A percentile compares a stretch with the other conserved stretches of the same genome.
These are phyloP conservation scores for Syzygium malaccense DNA, from an alignment of 441 rosid species.

Conservation along the genomic window DNA sequence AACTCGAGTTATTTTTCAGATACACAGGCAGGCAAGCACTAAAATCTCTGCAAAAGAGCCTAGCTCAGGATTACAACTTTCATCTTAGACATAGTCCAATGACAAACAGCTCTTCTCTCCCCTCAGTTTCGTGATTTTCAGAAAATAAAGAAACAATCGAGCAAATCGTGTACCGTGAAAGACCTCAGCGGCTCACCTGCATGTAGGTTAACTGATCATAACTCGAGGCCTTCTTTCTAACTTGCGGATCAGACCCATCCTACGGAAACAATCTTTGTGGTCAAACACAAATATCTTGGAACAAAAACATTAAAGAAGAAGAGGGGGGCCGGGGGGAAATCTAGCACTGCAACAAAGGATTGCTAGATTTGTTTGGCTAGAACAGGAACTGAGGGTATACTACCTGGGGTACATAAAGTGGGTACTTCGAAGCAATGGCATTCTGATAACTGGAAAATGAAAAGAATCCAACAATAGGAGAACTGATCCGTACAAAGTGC, in stretches of 20 bases:
- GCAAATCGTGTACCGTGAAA: background rate
- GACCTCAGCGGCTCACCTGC: conserved; percentile 37
- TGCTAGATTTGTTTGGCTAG: background rate
- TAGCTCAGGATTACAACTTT: background rate
- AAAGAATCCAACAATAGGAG: conserved; percentile 2
- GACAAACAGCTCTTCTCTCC: too few relatives aligned
- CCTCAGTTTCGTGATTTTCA: background rate
- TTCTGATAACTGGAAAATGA: conserved; percentile 55
- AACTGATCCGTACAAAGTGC: background rate
- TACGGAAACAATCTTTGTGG: conserved; percentile 16
- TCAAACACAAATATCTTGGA: background rate
- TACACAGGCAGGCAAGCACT: background rate
- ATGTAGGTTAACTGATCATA: conserved; percentile 72
- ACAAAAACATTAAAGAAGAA: background rate
- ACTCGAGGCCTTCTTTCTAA: conserved; percentile 73
- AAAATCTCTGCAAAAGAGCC: background rate
- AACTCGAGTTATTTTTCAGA: background rate
- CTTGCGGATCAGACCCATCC: conserved; percentile 75
- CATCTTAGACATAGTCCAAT: background rate
- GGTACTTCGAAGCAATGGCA: conserved; percentile 67
- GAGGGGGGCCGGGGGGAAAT: background rate
- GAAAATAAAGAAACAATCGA: background rate
- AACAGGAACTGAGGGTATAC: background rate
- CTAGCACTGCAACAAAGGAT: background rate
- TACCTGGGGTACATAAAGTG: conserved; percentile 90